Evolutionary conservation across 495 filamentous ascomycete genomes (phyloP), one percentile per base, ranked within the genome.

Genomic region (Poronia punctata): DNA sequence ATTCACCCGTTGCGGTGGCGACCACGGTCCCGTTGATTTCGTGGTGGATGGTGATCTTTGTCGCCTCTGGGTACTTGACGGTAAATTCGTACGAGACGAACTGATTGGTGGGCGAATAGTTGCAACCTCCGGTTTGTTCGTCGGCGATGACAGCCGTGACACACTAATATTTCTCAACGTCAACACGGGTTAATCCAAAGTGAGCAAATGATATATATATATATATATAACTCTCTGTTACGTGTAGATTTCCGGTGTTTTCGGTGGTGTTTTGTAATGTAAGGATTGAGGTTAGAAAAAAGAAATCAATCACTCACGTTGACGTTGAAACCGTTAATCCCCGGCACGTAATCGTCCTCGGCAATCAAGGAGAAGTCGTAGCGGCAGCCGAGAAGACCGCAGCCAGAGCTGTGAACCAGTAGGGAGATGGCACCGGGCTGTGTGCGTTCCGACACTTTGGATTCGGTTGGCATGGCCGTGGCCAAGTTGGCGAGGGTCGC

Each of bases 201-300:
- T 30, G 27, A 30, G 27, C 27, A 30, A 30, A 30, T 30, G 27
- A 30, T 30, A 30, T 30, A 30, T 30, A 30, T n/a, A n/a, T 30
- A 10, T 30, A 30, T 30, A 30, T 30, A 30, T 30, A 30, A 30
- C 15, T 30, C 27, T 30, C 27, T 30, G 27, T 30, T 30, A n/a
- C n/a, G n/a, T n/a, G n/a, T n/a, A 12, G 27, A 30, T 30, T 30
- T 30, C 27, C 27, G 27, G 27, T 30, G 27, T 30, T 30, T n/a
- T 30, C 27, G 11, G 27, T 30, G 15, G 27, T 30, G 15, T 30
- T 30, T 30, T n/a, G n/a, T n/a, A n/a, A n/a, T n/a, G 27, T 30
- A 30, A 30, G 27, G 27, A 30, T 30, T 30, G 27, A 30, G 27
- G 27, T 30, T n/a, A n/a, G n/a, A n/a, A n/a, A n/a, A n/a, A n/a